Percentiles rank a stretch among this genome's conserved stretches.
Conservation (phyloP, 495 filamentous ascomycete species). For the Talaromyces nanjingensis region DNA sequence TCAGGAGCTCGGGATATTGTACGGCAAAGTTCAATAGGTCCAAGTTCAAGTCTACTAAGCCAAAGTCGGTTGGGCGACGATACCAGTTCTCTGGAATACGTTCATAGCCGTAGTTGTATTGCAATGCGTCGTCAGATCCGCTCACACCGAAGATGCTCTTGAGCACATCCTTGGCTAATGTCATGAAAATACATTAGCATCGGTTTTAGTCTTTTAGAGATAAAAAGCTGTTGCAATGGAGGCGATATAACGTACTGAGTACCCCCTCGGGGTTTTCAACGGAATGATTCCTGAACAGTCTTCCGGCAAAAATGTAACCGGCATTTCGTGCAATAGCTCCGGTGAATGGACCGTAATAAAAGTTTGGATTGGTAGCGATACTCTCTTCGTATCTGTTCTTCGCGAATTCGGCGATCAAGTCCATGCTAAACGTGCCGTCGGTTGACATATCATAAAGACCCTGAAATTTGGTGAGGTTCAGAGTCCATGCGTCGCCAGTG, state of each 20-base stretch:
- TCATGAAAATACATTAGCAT: conserved; percentile 11
- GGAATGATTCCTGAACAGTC: conserved; percentile 42
- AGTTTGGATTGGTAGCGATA: conserved; percentile 43
- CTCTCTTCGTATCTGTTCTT: conserved; percentile 38
- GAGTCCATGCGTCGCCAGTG: conserved; percentile 31
- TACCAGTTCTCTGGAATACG: conserved; percentile 58
- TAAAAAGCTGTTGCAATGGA: not conserved
- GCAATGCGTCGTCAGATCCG: conserved; percentile 29
- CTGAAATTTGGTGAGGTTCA: conserved; percentile 39
- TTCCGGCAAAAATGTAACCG: conserved; percentile 36
- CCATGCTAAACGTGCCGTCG: conserved; percentile 30
- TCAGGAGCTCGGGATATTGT: conserved; percentile 31
- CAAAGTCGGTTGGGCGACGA: conserved; percentile 36
- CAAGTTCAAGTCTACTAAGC: conserved; percentile 26
- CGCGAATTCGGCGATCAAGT: conserved; percentile 29
- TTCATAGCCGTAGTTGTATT: conserved; percentile 41
- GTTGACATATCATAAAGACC: conserved; percentile 29
- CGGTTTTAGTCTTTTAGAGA: not conserved
- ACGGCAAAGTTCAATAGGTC: conserved; percentile 33
- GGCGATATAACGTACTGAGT: conserved; percentile 21
- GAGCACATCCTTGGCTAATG: conserved; percentile 29
- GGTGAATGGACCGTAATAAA: conserved; percentile 45
- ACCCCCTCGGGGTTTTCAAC: conserved; percentile 36
- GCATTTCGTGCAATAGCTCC: conserved; percentile 41
- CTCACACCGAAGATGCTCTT: conserved; percentile 43